These are phyloP conservation scores for Neonothopanus nambi DNA, from an alignment of 1,284 basidiomycete genomes.

Conservation along the genomic window DNA sequence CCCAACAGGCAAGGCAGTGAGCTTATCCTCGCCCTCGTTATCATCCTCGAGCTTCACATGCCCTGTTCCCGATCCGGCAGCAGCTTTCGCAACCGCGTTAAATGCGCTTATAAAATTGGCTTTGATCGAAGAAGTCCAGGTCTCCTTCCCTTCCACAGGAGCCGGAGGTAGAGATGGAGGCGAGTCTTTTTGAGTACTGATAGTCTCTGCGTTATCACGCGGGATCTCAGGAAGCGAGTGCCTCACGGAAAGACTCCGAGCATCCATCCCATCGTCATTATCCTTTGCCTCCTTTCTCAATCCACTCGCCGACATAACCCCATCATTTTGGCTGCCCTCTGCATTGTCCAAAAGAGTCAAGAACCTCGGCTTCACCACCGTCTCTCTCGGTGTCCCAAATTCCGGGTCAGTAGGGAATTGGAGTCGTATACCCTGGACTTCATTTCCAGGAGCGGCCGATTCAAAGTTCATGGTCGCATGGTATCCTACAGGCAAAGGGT, in stretches of 20 bases:
- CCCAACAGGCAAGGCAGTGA: conserved; percentile 24
- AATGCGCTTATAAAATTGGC: conserved; percentile 36
- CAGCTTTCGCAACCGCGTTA: conserved; percentile 31
- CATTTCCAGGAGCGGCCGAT: conserved; percentile 1
- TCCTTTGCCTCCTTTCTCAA: neutral
- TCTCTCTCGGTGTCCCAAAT: conserved; percentile 25
- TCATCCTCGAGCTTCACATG: neutral
- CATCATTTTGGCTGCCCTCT: neutral
- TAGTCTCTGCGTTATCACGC: neutral
- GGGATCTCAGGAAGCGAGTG: neutral
- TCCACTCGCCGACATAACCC: neutral
- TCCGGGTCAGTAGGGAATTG: conserved; percentile 25
- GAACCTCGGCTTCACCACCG: conserved; percentile 23
- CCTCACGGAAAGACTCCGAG: neutral
- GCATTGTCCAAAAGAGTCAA: conserved; percentile 16
- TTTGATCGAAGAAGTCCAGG: conserved; percentile 36
- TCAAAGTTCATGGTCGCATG: no score
- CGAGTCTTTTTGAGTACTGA: conserved; percentile 2
- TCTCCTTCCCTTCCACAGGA: conserved; percentile 6
- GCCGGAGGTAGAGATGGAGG: neutral
- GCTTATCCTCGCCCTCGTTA: conserved; percentile 23
- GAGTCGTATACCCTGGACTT: conserved; percentile 1
- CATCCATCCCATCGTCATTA: neutral
- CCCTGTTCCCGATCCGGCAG: neutral
- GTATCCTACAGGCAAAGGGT: neutral